phyloP scores from a whole-genome alignment of 495 filamentous ascomycete species.

The Xylaria bambusicola region DNA sequence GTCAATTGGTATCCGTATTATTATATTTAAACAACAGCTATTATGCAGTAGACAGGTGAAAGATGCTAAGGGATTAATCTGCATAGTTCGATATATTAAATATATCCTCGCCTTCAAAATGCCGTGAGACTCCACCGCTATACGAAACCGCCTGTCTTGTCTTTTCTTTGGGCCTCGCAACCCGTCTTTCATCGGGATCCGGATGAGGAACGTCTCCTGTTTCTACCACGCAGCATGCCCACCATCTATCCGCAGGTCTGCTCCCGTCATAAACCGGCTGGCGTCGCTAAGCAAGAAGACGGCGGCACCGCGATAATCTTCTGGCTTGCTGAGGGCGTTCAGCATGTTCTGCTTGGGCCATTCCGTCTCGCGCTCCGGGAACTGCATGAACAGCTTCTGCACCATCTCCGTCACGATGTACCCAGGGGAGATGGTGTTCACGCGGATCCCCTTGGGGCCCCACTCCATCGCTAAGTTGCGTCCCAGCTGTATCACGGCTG shows the following conservation, averaged over 20 bases:
- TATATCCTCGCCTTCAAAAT: not conserved
- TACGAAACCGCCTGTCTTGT: slow-evolving; percentile 4
- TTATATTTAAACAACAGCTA: not conserved
- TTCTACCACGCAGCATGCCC: slow-evolving; percentile 77
- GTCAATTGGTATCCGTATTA: too few relatives aligned
- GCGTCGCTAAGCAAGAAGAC: slow-evolving; percentile 88
- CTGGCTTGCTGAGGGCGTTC: slow-evolving; percentile 71
- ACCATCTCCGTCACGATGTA: slow-evolving; percentile 97
- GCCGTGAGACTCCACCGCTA: slow-evolving; percentile 9
- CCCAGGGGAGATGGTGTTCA: slow-evolving; percentile 93
- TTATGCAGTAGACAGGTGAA: not conserved
- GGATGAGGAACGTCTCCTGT: not conserved
- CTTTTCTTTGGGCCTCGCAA: not conserved
- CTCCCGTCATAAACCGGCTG: slow-evolving; percentile 83
- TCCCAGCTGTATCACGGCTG: slow-evolving; percentile 79
- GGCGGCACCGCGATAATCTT: slow-evolving; percentile 78
- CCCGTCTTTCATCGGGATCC: not conserved
- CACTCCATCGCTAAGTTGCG: slow-evolving; percentile 87
- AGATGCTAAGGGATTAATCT: not conserved
- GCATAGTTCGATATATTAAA: not conserved
- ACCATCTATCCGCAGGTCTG: slow-evolving; percentile 79
- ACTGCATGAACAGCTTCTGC: slow-evolving; percentile 71
- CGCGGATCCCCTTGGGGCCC: slow-evolving; percentile 84
- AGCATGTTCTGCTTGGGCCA: slow-evolving; percentile 94
- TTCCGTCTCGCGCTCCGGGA: slow-evolving; percentile 70